A percentile compares a stretch with the other conserved stretches of the same genome.
These are phyloP conservation scores for Macaranga tanarius DNA, from an alignment of 441 rosid species.

Conservation along the genomic window DNA sequence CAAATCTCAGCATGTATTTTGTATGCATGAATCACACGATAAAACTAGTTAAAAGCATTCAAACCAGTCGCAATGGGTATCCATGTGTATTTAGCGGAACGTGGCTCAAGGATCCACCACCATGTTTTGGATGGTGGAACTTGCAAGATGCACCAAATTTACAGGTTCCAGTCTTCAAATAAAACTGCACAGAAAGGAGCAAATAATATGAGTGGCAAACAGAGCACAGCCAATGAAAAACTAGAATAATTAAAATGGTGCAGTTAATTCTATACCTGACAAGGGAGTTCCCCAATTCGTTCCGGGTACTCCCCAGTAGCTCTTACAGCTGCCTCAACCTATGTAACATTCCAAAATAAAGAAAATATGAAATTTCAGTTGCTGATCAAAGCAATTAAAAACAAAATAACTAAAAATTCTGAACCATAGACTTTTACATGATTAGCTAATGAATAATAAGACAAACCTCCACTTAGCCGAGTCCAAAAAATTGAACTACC, in stretches of 20 bases:
- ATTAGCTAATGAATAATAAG: conserved; percentile 1
- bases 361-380: neutral
- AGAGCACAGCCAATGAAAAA: conserved; percentile 8
- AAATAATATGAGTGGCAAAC: neutral
- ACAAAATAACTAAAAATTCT: conserved; percentile 5
- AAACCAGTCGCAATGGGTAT: conserved; percentile 80
- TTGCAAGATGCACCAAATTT: conserved; percentile 99
- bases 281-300: conserved; percentile 73
- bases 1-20: neutral
- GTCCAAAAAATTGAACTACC: conserved; percentile 10
- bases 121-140: conserved; percentile 91
- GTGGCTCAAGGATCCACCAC: conserved; percentile 64
- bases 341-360: conserved; percentile 24
- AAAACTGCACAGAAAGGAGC: conserved; percentile 53
- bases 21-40: neutral
- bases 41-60: conserved; percentile 25
- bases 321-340: conserved; percentile 94
- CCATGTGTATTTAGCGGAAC: conserved; percentile 66
- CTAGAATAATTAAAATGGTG: neutral
- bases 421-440: neutral
- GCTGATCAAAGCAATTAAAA: neutral
- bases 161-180: conserved; percentile 87
- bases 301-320: conserved; percentile 93
- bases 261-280: conserved; percentile 52
- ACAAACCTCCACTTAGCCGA: neutral